Evolutionary conservation across 257 asterid species (phyloP).

Genomic region (Jasminum sambac): DNA sequence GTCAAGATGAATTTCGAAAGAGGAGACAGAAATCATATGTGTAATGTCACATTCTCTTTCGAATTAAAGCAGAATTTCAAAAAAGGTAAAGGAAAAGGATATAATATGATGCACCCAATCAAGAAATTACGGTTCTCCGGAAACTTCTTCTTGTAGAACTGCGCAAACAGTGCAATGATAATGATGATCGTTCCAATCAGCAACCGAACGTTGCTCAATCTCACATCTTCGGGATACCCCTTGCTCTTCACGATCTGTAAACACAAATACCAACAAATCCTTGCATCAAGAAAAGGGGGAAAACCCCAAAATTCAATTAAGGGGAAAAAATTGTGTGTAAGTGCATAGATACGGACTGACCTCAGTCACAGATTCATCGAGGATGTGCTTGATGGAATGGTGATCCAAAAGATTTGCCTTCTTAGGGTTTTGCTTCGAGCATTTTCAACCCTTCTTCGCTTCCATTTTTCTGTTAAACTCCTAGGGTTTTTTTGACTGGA

Average conservation of each 20-base stretch:
- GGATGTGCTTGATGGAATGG: constrained; percentile 75
- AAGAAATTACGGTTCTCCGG: constrained; percentile 83
- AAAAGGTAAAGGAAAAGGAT: constrained; percentile 56
- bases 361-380: constrained; percentile 89
- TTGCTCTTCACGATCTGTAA: constrained; percentile 80
- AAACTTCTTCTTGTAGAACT: constrained; percentile 91
- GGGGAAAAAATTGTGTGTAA: neutral
- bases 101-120: constrained; percentile 78
- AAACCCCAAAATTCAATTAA: neutral
- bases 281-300: neutral
- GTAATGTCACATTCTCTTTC: neutral
- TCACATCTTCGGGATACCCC: constrained; percentile 82
- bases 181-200: constrained; percentile 68
- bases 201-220: constrained; percentile 78
- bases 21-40: neutral
- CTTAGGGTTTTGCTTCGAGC: constrained; percentile 46
- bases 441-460: constrained; percentile 38
- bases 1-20: neutral
- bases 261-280: constrained; percentile 4
- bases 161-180: constrained; percentile 78
- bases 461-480: constrained; percentile 21
- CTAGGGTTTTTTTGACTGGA: constrained; percentile 46
- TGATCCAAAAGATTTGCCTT: constrained; percentile 85
- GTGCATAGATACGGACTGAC: constrained; percentile 31
- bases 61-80: constrained; percentile 8